Percentiles rank a stretch among this genome's conserved stretches.
phyloP scores from a whole-genome alignment of 1,284 basidiomycete species.

The Apiotrichum gamsii region DNA sequence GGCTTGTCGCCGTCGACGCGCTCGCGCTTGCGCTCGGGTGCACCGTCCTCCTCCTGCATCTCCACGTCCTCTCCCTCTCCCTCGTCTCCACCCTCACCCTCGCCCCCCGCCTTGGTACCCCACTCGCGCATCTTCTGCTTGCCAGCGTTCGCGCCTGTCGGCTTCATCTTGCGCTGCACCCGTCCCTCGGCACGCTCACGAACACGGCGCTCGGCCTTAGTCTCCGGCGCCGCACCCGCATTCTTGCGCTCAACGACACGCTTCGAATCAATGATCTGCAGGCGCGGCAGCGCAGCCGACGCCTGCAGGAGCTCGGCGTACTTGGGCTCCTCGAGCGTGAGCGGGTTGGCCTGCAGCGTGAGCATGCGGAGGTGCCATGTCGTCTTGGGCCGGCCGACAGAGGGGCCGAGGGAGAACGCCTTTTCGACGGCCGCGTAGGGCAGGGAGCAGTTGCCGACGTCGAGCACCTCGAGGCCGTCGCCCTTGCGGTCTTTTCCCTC shows the following conservation, averaged over 20 bases:
- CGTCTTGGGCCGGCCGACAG: slow-evolving; percentile 3
- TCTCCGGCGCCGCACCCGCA: slow-evolving; percentile 30
- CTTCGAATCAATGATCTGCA: slow-evolving; percentile 43
- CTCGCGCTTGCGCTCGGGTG: background rate
- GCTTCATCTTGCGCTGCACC: slow-evolving; percentile 29
- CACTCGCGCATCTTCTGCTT: slow-evolving; percentile 28
- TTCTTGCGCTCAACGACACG: slow-evolving; percentile 39
- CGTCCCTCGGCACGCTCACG: slow-evolving; percentile 29
- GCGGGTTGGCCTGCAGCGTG: slow-evolving; percentile 39
- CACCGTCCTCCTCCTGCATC: background rate
- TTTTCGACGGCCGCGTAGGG: slow-evolving; percentile 19
- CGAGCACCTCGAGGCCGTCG: slow-evolving; percentile 40
- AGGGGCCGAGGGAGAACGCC: slow-evolving; percentile 18
- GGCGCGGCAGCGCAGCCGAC: slow-evolving; percentile 28
- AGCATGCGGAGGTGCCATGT: slow-evolving; percentile 30
- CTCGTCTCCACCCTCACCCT: background rate
- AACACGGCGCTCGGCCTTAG: slow-evolving; percentile 20
- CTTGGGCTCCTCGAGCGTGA: slow-evolving; percentile 26
- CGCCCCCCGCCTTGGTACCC: slow-evolving; percentile 20
- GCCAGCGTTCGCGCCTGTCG: slow-evolving; percentile 32
- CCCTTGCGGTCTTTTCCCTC: slow-evolving; percentile 14
- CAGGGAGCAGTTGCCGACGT: slow-evolving; percentile 42
- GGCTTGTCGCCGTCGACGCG: background rate
- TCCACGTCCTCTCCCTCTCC: slow-evolving; percentile 2
- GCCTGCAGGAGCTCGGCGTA: slow-evolving; percentile 33